Evolutionary conservation across 2,329 filamentous ascomycete species (phyloP).

Genomic region (Pestalotiopsis sp.): DNA sequence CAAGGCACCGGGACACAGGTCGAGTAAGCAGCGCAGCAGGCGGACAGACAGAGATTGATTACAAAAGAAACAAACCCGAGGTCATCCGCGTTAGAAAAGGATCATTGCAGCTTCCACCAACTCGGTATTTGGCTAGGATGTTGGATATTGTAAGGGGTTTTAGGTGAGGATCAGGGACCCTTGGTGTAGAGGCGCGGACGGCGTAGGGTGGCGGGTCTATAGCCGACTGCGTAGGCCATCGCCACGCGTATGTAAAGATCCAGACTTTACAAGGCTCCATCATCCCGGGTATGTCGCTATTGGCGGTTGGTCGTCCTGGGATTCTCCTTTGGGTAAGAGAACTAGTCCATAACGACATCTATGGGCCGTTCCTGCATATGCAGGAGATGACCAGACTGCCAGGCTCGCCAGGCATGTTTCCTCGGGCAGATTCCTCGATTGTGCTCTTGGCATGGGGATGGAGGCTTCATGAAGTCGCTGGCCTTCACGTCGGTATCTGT

Average conservation of each 20-base stretch:
- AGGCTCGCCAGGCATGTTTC: neutral
- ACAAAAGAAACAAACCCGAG: neutral
- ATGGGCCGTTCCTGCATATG: neutral
- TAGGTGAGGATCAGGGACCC: neutral
- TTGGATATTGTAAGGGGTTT: neutral
- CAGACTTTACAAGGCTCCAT: neutral
- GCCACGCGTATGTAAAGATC: neutral
- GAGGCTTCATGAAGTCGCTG: neutral
- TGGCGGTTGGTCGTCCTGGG: neutral
- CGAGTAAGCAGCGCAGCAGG: no score
- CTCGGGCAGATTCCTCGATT: neutral
- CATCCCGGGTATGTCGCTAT: neutral
- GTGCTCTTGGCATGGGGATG: neutral
- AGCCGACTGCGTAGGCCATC: neutral
- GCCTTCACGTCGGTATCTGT: neutral
- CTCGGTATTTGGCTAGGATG: neutral
- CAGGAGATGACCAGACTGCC: neutral
- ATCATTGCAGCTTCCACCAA: neutral
- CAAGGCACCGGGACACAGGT: no score
- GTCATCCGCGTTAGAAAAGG: neutral
- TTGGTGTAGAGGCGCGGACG: neutral
- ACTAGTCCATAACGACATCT: neutral
- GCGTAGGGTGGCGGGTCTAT: neutral
- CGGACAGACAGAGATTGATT: neutral
- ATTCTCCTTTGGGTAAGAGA: neutral